Percentiles rank a stretch among this genome's conserved stretches.
These are phyloP conservation scores for Eucalyptus cloeziana DNA, from an alignment of 345 rosid genomes.

Conservation along the genomic window DNA sequence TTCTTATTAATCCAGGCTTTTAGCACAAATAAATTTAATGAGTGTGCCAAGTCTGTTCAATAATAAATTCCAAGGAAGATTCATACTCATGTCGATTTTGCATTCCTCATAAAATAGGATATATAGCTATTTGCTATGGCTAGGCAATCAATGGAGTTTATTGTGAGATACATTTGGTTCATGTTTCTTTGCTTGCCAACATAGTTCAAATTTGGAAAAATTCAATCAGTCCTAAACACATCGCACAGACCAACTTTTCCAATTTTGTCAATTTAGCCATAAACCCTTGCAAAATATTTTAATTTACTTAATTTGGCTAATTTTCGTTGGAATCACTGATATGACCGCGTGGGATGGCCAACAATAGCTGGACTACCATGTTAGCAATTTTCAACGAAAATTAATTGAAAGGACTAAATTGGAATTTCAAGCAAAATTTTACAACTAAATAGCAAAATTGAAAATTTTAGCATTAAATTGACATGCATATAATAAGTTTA, in stretches of 20 bases:
- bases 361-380: background rate
- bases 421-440: background rate
- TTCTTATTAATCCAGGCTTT: no score
- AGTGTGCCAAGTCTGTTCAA: background rate
- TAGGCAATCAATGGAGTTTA: background rate
- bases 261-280: background rate
- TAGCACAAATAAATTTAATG: background rate
- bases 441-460: background rate
- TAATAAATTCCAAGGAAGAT: background rate
- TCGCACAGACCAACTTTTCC: background rate
- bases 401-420: background rate
- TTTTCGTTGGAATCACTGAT: rapidly evolving
- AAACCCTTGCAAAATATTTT: background rate
- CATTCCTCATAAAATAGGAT: background rate
- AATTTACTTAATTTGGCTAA: background rate
- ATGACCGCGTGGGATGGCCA: rapidly evolving
- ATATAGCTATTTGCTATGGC: background rate
- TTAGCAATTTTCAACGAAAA: background rate
- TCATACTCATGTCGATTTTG: background rate
- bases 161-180: background rate
- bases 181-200: background rate
- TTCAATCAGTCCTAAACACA: background rate
- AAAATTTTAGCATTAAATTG: background rate
- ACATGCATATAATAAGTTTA: background rate
- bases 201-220: background rate